Conservation (phyloP, 192 early-diverging fungal genomes). For the Rhizoclosmatium globosum region DNA sequence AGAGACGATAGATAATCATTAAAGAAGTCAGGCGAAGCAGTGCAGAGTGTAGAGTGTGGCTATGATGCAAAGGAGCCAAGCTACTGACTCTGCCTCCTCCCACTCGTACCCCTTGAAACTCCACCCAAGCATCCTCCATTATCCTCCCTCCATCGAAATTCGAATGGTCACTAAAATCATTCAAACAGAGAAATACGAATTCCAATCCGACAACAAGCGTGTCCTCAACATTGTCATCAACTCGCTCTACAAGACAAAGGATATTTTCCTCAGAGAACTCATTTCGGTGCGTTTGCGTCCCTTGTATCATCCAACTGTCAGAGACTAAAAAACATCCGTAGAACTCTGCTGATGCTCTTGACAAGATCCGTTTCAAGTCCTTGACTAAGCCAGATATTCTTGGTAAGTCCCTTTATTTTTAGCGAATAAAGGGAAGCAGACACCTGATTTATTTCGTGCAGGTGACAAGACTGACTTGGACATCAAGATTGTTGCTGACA, state of each 20-base stretch:
- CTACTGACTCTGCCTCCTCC: neutral
- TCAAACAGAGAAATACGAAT: conserved; percentile 66
- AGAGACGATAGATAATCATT: too few species aligned
- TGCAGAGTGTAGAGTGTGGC: too few species aligned
- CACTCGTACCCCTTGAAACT: neutral
- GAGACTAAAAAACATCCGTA: too few species aligned
- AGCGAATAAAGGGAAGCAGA: too few species aligned
- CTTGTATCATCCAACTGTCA: too few species aligned
- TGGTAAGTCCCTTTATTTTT: conserved; percentile 59
- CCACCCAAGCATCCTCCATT: neutral
- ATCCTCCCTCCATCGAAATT: neutral
- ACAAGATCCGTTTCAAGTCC: conserved; percentile 99
- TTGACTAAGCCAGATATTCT: conserved; percentile 92
- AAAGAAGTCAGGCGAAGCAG: too few species aligned
- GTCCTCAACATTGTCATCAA: conserved; percentile 96
- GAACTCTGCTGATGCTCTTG: conserved; percentile 92
- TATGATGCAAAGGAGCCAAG: too few species aligned
- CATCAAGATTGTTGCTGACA: conserved; percentile 93
- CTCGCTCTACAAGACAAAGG: conserved; percentile 75
- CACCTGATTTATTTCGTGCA: too few species aligned
- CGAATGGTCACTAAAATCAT: neutral
- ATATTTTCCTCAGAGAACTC: conserved; percentile 98
- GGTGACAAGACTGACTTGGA: conserved; percentile 82
- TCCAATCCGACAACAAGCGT: conserved; percentile 89
- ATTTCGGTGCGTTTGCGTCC: conserved; percentile 81